Percentiles rank a stretch among this genome's conserved stretches.
These are phyloP conservation scores for Diaporthe sp. DNA, from an alignment of 2,329 filamentous ascomycete species.

Conservation along the genomic window DNA sequence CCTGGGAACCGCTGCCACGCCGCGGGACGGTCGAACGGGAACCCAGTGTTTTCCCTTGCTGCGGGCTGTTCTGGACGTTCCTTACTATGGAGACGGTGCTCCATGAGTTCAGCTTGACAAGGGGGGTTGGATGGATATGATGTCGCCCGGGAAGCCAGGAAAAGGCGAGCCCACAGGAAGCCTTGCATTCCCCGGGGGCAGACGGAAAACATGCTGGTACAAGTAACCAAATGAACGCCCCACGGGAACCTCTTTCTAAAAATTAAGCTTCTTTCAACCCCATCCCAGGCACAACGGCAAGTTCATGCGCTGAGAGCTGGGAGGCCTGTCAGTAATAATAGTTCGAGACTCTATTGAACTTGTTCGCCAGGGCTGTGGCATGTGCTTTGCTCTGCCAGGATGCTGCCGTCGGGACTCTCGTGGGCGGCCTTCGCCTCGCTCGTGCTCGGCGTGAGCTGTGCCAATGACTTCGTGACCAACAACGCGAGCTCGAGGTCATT, in stretches of 20 bases:
- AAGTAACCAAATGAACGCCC: conserved; percentile 22
- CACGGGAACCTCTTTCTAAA: background rate
- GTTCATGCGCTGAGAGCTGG: conserved; percentile 16
- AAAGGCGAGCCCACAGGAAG: background rate
- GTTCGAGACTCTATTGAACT: background rate
- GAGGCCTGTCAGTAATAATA: conserved; percentile 3
- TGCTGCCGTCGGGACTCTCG: conserved; percentile 11
- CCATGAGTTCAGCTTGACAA: conserved; percentile 28
- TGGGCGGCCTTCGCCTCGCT: conserved; percentile 22
- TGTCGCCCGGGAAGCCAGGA: conserved; percentile 11
- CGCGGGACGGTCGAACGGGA: conserved; percentile 26
- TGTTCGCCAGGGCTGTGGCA: conserved; percentile 17
- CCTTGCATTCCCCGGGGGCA: background rate
- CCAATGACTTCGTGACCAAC: conserved; percentile 26
- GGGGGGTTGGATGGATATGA: conserved; percentile 7
- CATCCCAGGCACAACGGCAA: conserved; percentile 21
- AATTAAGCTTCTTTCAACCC: conserved; percentile 21
- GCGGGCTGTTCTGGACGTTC: background rate
- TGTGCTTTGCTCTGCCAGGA: conserved; percentile 1
- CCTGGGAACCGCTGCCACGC: background rate
- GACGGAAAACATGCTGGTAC: conserved; percentile 5
- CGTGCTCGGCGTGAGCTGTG: conserved; percentile 9
- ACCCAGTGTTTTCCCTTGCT: conserved; percentile 5
- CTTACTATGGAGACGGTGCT: conserved; percentile 10
- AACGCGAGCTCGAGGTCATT: background rate